These are phyloP conservation scores for Malassezia nana DNA, from an alignment of 1,284 basidiomycete species.

Conservation along the genomic window DNA sequence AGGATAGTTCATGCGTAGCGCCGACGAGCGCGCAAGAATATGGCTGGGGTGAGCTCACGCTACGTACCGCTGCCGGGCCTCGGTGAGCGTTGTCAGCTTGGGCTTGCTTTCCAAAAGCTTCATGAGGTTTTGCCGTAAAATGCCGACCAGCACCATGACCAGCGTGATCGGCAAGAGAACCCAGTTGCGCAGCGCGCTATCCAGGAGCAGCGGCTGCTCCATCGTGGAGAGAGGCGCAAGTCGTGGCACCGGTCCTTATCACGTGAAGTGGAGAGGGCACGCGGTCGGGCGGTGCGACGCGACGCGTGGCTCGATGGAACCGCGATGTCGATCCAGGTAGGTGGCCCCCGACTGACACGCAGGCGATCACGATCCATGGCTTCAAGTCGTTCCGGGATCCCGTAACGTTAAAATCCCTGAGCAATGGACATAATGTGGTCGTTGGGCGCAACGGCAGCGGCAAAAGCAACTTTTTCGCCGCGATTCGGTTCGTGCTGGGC, in stretches of 20 bases:
- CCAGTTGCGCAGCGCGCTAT: constrained; percentile 51
- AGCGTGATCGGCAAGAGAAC: constrained; percentile 90
- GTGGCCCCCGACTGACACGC: background rate
- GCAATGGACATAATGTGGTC: constrained; percentile 46
- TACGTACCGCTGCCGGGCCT: constrained; percentile 84
- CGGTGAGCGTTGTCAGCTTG: constrained; percentile 66
- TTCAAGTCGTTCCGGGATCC: constrained; percentile 83
- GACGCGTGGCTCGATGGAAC: background rate
- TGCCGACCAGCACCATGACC: constrained; percentile 93
- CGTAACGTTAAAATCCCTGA: constrained; percentile 55
- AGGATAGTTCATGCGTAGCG: constrained; percentile 33
- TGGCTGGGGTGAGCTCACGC: constrained; percentile 20
- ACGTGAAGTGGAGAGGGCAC: constrained; percentile 6
- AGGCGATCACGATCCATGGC: constrained; percentile 53
- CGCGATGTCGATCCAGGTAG: constrained; percentile 23
- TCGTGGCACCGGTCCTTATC: background rate
- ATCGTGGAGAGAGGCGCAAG: background rate
- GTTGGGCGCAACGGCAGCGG: constrained; percentile 49
- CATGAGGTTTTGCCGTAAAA: constrained; percentile 86
- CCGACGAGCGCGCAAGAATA: constrained; percentile 29
- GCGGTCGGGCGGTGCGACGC: background rate
- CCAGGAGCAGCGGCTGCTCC: constrained; percentile 14
- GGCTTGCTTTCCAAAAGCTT: constrained; percentile 72
- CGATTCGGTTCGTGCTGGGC: constrained; percentile 91
- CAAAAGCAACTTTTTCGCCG: constrained; percentile 49